Evolutionary conservation across 306 rosid species (phyloP).

Genomic region (Sesbania bispinosa): DNA sequence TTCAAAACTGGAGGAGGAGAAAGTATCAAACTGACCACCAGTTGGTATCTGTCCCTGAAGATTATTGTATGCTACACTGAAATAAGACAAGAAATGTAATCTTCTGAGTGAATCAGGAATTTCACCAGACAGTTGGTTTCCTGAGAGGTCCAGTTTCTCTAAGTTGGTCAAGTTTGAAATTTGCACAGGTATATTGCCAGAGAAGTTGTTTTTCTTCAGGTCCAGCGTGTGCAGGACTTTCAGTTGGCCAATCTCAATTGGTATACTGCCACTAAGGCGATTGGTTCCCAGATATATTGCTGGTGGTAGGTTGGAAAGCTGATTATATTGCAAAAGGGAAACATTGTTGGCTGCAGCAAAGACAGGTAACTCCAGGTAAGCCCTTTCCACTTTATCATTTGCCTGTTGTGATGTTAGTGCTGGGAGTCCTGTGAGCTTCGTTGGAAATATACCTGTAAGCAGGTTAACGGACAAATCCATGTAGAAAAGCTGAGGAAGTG

Average conservation of each 20-base stretch:
- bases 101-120: slow-evolving; percentile 69
- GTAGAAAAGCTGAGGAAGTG: slow-evolving; percentile 71
- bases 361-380: slow-evolving; percentile 78
- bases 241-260: slow-evolving; percentile 59
- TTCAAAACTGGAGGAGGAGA: slow-evolving; percentile 58
- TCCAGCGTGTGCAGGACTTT: slow-evolving; percentile 60
- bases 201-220: slow-evolving; percentile 61
- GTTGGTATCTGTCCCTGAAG: slow-evolving; percentile 76
- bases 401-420: slow-evolving; percentile 52
- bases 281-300: slow-evolving; percentile 65
- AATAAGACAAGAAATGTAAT: slow-evolving; percentile 77
- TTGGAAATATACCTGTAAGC: slow-evolving; percentile 61
- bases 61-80: slow-evolving; percentile 73
- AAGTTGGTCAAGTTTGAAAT: slow-evolving; percentile 64
- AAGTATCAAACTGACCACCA: slow-evolving; percentile 83
- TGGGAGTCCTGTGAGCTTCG: slow-evolving; percentile 48
- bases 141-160: slow-evolving; percentile 75
- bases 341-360: slow-evolving; percentile 70
- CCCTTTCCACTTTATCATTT: slow-evolving; percentile 39
- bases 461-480: slow-evolving; percentile 65
- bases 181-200: slow-evolving; percentile 67
- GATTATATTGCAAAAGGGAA: slow-evolving; percentile 70
- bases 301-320: slow-evolving; percentile 74
- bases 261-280: slow-evolving; percentile 62
- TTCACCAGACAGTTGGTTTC: slow-evolving; percentile 64